Percentiles rank a stretch among this genome's conserved stretches.
These are phyloP conservation scores for Sphaerulina populicola DNA, from an alignment of 2,329 filamentous ascomycete species.

Conservation along the genomic window DNA sequence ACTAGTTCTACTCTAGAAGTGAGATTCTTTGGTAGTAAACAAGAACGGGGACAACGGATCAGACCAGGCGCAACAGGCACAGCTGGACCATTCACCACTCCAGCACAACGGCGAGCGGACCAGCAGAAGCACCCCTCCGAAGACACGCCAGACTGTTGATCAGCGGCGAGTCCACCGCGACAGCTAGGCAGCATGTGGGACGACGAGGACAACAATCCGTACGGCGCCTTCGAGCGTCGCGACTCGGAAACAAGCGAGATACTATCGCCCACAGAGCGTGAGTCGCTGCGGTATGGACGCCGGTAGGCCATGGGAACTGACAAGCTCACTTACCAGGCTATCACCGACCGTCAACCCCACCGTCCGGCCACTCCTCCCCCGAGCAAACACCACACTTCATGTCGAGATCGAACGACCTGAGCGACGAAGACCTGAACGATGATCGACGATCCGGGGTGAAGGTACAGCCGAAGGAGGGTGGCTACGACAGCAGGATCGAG, in stretches of 20 bases:
- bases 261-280: constrained; percentile 26
- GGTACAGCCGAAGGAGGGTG: constrained; percentile 61
- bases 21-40: not conserved
- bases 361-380: constrained; percentile 63
- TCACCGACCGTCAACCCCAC: constrained; percentile 54
- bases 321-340: constrained; percentile 40
- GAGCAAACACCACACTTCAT: constrained; percentile 55
- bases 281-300: constrained; percentile 10
- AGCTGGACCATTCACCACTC: not conserved
- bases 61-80: not conserved
- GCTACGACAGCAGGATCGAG: constrained; percentile 91
- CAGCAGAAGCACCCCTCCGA: not conserved
- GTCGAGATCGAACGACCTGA: constrained; percentile 46
- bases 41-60: not conserved
- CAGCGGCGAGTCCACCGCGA: not conserved
- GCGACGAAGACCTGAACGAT: constrained; percentile 51
- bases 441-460: constrained; percentile 41
- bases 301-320: not conserved
- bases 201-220: constrained; percentile 98
- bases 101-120: not conserved
- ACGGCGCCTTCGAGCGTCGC: constrained; percentile 84
- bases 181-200: constrained; percentile 69
- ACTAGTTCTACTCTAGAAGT: not conserved
- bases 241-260: constrained; percentile 65
- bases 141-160: not conserved